Base-by-base conservation (phyloP, 768 basidiomycete genomes). In the Psilocybe subaeruginosa region DNA sequence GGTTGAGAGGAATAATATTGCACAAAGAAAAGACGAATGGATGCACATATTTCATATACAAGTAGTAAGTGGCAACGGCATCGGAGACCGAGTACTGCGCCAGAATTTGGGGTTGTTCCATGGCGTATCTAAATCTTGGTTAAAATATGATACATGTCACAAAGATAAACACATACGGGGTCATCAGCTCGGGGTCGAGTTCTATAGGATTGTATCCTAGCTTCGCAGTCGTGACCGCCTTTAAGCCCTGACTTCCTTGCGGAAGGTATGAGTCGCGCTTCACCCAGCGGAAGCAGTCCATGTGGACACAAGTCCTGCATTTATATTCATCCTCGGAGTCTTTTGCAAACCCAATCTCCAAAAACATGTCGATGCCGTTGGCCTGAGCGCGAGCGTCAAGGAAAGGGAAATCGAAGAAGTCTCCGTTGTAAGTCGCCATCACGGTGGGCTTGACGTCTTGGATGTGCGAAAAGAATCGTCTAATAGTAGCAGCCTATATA, bases 31-130 rank as follows among this genome's bases (percentile, higher is more conserved):
- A 99, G 64, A 99, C 93, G 83, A 99, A 99, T 0, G 97, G 97
- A 70, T 99, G 96, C 8, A 99, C 96, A 69, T 99, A 99, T 95
- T 99, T 99, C 97, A 99, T 99, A 78, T 99, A 99, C 37, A 99
- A 84, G 74, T 99, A 99, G 74, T 99, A 99, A 1, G 97, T 99
- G n/a, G 97, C 97, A 8, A 99, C 97, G 0, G 97, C 97, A 82
- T 99, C 97, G 73, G 97, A 99, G 29, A 99, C 97, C 67, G 97
- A 99, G 76, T 99, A 99, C 70, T 96, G 93, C 0, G 97, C 97
- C 16, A 99, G 86, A 1, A 87, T 75, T 70, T 99, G 96, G 0
- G 97, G 97, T 66, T 96, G 94, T 70, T 99, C 97, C 73, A 93
- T 81, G 0, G 97, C 97, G 76, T 99, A 99, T 35, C 97, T 98